A percentile compares a stretch with the other conserved stretches of the same genome.
These are phyloP conservation scores for Trichoderma koningiopsis DNA, from an alignment of 2,329 filamentous ascomycete genomes.

Conservation along the genomic window DNA sequence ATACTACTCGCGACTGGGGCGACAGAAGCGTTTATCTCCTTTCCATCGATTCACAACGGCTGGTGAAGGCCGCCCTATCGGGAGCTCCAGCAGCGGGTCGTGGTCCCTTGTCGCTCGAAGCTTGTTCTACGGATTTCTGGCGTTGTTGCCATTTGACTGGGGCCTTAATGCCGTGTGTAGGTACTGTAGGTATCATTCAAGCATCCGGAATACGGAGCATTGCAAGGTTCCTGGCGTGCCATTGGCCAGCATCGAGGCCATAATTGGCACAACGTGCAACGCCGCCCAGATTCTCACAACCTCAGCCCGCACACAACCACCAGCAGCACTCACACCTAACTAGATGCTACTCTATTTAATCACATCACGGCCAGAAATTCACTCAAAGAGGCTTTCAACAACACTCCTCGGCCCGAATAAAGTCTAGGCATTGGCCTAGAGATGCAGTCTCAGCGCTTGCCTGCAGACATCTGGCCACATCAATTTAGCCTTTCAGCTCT, in stretches of 20 bases:
- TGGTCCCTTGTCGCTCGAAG: conserved; percentile 24
- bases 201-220: not conserved
- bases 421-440: not conserved
- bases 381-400: conserved; percentile 15
- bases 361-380: conserved; percentile 17
- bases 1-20: conserved; percentile 4
- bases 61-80: conserved; percentile 12
- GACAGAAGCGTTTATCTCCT: conserved; percentile 18
- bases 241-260: not conserved
- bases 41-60: conserved; percentile 14
- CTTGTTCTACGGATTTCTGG: conserved; percentile 21
- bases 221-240: not conserved
- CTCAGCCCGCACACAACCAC: conserved; percentile 18
- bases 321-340: conserved; percentile 11
- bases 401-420: conserved; percentile 20
- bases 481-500: not conserved
- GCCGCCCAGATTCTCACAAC: conserved; percentile 12
- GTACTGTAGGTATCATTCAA: not conserved
- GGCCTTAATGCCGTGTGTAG: not conserved
- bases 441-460: not conserved
- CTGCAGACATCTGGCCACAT: not conserved
- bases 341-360: not conserved
- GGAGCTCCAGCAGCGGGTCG: conserved; percentile 25
- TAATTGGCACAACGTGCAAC: conserved; percentile 19
- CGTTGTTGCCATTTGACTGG: not conserved